phyloP scores from a whole-genome alignment of 441 rosid genomes.

The Gossypium gossypioides region DNA sequence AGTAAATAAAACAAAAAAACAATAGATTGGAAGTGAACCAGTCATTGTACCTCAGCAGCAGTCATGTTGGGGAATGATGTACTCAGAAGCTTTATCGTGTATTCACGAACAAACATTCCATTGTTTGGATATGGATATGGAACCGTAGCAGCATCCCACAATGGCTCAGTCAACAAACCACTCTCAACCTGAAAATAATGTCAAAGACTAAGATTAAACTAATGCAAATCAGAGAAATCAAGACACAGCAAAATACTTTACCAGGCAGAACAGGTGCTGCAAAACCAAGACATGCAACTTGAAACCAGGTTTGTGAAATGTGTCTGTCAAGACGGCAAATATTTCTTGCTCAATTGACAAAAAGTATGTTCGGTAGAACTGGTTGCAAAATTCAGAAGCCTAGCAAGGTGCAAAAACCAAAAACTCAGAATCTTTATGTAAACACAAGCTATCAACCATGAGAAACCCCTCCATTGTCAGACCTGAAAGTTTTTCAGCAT shows the following conservation, averaged over 20 bases:
- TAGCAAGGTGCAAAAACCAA: conserved; percentile 25
- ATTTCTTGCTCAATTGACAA: conserved; percentile 86
- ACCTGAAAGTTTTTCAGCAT: conserved; percentile 98
- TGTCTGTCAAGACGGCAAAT: conserved; percentile 92
- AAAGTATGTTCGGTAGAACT: conserved; percentile 58
- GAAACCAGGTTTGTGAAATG: conserved; percentile 98
- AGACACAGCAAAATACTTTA: conserved; percentile 20
- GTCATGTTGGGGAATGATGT: conserved; percentile 99
- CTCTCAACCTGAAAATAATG: conserved; percentile 60
- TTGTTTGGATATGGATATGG: conserved; percentile 69
- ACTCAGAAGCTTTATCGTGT: conserved; percentile 85
- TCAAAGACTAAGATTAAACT: background rate
- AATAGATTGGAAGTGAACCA: background rate
- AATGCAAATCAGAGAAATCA: conserved; percentile 21
- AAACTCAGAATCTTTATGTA: conserved; percentile 14
- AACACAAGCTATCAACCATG: background rate
- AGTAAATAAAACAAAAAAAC: background rate
- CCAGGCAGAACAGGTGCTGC: conserved; percentile 84
- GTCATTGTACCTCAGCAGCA: conserved; percentile 52
- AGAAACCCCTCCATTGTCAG: conserved; percentile 13
- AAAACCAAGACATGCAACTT: conserved; percentile 88
- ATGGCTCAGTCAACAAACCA: conserved; percentile 72
- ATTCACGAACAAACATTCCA: conserved; percentile 69
- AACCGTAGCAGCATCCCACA: conserved; percentile 80
- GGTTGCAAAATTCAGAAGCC: conserved; percentile 70